Conservation (phyloP, 768 basidiomycete genomes). For the Pholiota microspora region DNA sequence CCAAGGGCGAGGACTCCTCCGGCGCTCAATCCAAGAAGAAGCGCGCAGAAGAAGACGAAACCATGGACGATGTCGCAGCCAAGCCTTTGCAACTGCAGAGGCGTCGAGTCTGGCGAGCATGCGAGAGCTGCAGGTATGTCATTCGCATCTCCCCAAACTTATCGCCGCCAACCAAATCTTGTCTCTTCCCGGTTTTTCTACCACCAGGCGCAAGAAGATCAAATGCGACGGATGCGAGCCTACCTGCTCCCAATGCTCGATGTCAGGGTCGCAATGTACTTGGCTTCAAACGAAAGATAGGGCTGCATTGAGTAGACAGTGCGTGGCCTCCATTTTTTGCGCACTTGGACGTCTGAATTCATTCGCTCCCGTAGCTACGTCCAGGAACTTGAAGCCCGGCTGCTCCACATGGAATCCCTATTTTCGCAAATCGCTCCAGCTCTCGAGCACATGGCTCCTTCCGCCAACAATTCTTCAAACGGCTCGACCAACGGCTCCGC, state of each 20-base stretch:
- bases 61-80: conserved; percentile 52
- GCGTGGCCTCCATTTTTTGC: conserved; percentile 29
- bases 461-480: conserved; percentile 35
- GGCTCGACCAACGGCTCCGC: conserved; percentile 25
- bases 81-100: conserved; percentile 81
- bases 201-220: conserved; percentile 81
- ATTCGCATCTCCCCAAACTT: conserved; percentile 12
- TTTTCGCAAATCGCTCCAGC: conserved; percentile 80
- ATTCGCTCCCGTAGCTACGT: conserved; percentile 61
- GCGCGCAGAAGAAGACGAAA: conserved; percentile 60
- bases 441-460: conserved; percentile 65
- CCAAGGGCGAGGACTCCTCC: conserved; percentile 49
- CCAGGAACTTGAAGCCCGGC: conserved; percentile 84
- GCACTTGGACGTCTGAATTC: conserved; percentile 6
- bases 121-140: conserved; percentile 82
- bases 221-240: conserved; percentile 90
- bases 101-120: conserved; percentile 83
- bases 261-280: conserved; percentile 75
- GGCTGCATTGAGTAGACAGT: conserved; percentile 89
- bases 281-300: conserved; percentile 93
- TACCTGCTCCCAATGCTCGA: conserved; percentile 77
- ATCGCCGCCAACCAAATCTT: conserved; percentile 18
- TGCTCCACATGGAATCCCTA: conserved; percentile 86
- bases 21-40: conserved; percentile 75
- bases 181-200: conserved; percentile 15